phyloP scores from a whole-genome alignment of 2,329 filamentous ascomycete species.

The Trichothecium sympodiale region DNA sequence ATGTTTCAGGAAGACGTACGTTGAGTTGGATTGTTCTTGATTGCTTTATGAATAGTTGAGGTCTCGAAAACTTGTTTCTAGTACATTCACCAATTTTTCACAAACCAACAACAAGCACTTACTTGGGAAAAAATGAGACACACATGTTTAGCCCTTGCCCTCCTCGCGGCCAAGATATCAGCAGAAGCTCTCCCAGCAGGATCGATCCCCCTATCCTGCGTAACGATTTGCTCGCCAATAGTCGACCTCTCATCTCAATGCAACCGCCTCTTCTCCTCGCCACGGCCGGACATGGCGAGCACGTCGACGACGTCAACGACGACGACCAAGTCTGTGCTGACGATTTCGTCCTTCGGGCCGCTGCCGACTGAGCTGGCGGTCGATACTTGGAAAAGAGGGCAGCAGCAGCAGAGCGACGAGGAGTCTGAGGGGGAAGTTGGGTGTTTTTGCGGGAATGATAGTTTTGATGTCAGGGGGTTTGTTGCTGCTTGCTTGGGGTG shows the following conservation, averaged over 20 bases:
- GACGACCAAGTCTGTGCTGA: background rate
- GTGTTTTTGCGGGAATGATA: conserved; percentile 26
- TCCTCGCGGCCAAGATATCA: conserved; percentile 17
- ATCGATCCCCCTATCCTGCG: conserved; percentile 26
- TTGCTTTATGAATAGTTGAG: background rate
- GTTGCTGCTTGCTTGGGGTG: conserved; percentile 27
- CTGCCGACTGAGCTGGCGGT: background rate
- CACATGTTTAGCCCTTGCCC: conserved; percentile 8
- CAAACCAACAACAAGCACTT: conserved; percentile 15
- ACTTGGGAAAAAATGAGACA: conserved; percentile 4
- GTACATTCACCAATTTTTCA: background rate
- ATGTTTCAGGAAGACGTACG: background rate
- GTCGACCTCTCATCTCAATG: conserved; percentile 28
- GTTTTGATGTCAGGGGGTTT: conserved; percentile 27
- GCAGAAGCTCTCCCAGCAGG: conserved; percentile 20
- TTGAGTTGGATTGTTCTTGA: no score
- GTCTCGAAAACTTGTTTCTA: no score
- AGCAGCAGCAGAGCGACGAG: conserved; percentile 6
- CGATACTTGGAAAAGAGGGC: background rate
- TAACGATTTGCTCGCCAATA: conserved; percentile 29
- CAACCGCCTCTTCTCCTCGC: conserved; percentile 7
- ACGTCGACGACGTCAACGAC: background rate
- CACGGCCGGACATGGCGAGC: no score
- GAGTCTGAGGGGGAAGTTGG: conserved; percentile 17
- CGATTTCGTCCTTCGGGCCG: background rate